Evolutionary conservation across 768 basidiomycete species (phyloP).

Genomic region (Serendipita sp.): DNA sequence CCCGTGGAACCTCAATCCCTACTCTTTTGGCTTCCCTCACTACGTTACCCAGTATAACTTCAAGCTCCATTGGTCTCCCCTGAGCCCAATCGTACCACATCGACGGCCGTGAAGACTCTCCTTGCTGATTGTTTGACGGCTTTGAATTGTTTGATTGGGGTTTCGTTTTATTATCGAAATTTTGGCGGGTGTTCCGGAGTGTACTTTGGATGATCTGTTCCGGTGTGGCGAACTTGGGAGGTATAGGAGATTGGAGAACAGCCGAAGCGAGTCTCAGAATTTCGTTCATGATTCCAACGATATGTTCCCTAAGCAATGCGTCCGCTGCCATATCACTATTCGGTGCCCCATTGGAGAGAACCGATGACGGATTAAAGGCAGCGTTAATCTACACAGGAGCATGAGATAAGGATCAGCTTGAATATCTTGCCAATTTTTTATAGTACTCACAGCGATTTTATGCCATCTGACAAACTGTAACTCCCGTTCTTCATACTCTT

Average conservation of each 20-base stretch:
- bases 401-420: background rate
- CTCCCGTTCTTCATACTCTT: conserved; percentile 14
- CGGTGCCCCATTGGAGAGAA: conserved; percentile 16
- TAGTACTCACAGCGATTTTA: conserved; percentile 16
- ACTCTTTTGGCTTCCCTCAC: conserved; percentile 15
- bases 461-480: conserved; percentile 19
- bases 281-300: conserved; percentile 16
- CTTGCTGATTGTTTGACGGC: conserved; percentile 5
- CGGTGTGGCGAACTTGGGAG: conserved; percentile 14
- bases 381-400: conserved; percentile 13
- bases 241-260: conserved; percentile 15
- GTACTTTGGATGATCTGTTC: conserved; percentile 15
- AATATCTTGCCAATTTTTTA: background rate
- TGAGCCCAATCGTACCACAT: conserved; percentile 18
- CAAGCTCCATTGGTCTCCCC: conserved; percentile 16
- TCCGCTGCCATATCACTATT: conserved; percentile 16
- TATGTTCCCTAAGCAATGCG: conserved; percentile 13
- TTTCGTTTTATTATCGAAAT: background rate
- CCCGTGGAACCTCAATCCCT: conserved; percentile 17
- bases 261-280: conserved; percentile 14
- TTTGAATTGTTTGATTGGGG: background rate
- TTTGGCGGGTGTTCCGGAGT: conserved; percentile 12
- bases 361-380: conserved; percentile 17
- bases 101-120: conserved; percentile 14
- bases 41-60: conserved; percentile 19